Evolutionary conservation across 495 filamentous ascomycete genomes (phyloP).

Genomic region (Geopyxis carbonaria): DNA sequence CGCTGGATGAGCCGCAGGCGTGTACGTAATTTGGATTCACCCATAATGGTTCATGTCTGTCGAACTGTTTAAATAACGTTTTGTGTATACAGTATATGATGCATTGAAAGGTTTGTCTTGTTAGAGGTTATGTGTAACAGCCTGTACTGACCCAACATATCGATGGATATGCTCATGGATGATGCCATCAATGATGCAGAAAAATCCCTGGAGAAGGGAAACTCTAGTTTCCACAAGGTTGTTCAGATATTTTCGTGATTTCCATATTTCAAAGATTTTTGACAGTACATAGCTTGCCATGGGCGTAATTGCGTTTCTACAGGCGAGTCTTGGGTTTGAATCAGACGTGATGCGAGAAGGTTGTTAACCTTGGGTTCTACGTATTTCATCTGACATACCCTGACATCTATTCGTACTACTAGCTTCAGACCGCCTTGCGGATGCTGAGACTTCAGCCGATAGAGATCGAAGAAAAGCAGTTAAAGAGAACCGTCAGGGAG

Average conservation of each 20-base stretch:
- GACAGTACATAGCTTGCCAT: slow-evolving; percentile 42
- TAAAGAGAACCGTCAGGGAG: slow-evolving; percentile 33
- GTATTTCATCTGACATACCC: slow-evolving; percentile 13
- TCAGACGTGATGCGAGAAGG: slow-evolving; percentile 82
- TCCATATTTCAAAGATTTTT: neutral
- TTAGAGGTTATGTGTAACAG: neutral
- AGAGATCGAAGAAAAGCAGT: slow-evolving; percentile 62
- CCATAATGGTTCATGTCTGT: slow-evolving; percentile 13
- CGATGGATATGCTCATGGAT: slow-evolving; percentile 55
- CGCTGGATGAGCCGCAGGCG: slow-evolving; percentile 41
- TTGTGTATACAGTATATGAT: slow-evolving; percentile 37
- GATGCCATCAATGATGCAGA: slow-evolving; percentile 87
- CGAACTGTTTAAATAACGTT: too few relatives aligned
- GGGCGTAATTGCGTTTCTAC: slow-evolving; percentile 68
- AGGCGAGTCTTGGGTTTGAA: slow-evolving; percentile 80
- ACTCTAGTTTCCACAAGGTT: slow-evolving; percentile 82
- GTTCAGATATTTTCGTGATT: slow-evolving; percentile 12
- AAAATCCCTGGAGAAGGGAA: slow-evolving; percentile 46
- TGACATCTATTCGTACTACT: too few relatives aligned
- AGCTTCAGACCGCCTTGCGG: slow-evolving; percentile 55
- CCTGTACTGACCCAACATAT: slow-evolving; percentile 4
- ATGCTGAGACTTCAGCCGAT: slow-evolving; percentile 64
- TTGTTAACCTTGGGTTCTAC: slow-evolving; percentile 13
- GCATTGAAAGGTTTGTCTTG: slow-evolving; percentile 39
- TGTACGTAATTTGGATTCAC: slow-evolving; percentile 29